Conservation (phyloP, 352 stramenopile species). For the Pythium scleroteichum region DNA sequence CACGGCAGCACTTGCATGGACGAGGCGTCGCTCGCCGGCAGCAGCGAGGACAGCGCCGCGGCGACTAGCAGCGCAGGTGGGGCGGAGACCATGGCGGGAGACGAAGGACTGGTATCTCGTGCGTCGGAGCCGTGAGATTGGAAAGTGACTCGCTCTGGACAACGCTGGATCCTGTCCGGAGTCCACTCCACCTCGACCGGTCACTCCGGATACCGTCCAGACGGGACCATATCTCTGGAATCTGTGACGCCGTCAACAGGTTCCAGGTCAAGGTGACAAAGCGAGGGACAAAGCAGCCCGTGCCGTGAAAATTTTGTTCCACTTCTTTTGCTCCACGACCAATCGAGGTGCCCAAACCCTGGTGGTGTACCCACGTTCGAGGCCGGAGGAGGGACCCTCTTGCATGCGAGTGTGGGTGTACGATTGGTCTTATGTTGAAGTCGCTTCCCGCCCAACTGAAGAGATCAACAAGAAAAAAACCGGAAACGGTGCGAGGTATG, state of each 20-base stretch:
- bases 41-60: background rate
- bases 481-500: no score
- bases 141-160: constrained; percentile 6
- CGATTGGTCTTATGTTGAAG: no score
- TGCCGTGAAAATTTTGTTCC: background rate
- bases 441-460: no score
- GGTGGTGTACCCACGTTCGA: background rate
- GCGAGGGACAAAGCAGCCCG: background rate
- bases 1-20: constrained; percentile 13
- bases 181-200: background rate
- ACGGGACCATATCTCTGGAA: background rate
- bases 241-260: background rate
- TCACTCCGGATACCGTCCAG: background rate
- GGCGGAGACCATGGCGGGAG: constrained; percentile 1
- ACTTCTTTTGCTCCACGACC: background rate
- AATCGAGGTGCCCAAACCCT: background rate
- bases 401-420: no score
- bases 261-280: no score
- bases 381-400: no score
- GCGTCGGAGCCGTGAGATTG: background rate
- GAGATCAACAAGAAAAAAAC: no score
- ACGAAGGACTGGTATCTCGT: background rate
- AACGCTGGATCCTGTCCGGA: background rate
- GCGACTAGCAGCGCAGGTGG: background rate
- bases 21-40: background rate